Percentiles rank a stretch among this genome's conserved stretches.
phyloP scores from a whole-genome alignment of 768 basidiomycete species.

The Phylloporus sp. region DNA sequence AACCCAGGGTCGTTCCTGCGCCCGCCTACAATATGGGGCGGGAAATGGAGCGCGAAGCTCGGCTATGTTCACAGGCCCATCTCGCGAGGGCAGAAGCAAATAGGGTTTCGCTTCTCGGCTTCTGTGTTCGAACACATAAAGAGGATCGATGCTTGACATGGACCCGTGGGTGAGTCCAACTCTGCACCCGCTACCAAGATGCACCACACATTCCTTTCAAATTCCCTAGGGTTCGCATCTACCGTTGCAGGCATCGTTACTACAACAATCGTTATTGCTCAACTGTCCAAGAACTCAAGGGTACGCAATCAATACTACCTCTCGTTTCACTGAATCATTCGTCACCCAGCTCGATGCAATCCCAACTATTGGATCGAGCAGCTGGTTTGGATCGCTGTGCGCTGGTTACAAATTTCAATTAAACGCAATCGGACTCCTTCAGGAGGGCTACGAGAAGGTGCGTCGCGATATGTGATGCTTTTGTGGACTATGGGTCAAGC shows the following conservation, averaged over 20 bases:
- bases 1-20: slow-evolving; percentile 2
- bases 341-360: slow-evolving; percentile 24
- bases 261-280: slow-evolving; percentile 3
- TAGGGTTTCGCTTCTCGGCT: slow-evolving; percentile 3
- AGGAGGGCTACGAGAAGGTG: slow-evolving; percentile 33
- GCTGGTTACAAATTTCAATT: slow-evolving; percentile 16
- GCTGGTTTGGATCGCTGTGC: slow-evolving; percentile 27
- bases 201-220: slow-evolving; percentile 3
- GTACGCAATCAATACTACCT: not conserved
- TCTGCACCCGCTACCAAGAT: slow-evolving; percentile 2
- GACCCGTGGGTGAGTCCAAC: slow-evolving; percentile 5
- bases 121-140: not conserved
- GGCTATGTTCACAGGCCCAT: slow-evolving; percentile 1
- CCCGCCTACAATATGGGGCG: not conserved
- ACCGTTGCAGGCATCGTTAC: slow-evolving; percentile 3
- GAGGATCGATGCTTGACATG: not conserved
- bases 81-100: not conserved
- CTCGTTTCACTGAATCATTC: not conserved
- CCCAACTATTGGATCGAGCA: slow-evolving; percentile 28
- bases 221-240: not conserved
- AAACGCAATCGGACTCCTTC: slow-evolving; percentile 22
- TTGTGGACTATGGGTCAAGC: not conserved
- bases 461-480: not conserved
- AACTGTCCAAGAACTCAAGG: not conserved
- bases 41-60: slow-evolving; percentile 1